phyloP scores from a whole-genome alignment of 164 flowering plant species.

The Vitis vinifera region ASM3070453v1 NC_081823.1:27111501-27112000 shows the following conservation, averaged over 20 bases:
- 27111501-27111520: too few relatives aligned
- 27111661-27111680: background rate
- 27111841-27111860: slow-evolving; percentile 47
- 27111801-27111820: slow-evolving; percentile 41
- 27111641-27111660: slow-evolving; percentile 1
- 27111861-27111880: slow-evolving; percentile 35
- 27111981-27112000: background rate
- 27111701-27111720: background rate
- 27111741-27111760: background rate
- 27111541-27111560: background rate
- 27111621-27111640: background rate
- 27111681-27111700: slow-evolving; percentile 14
- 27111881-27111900: slow-evolving; percentile 43
- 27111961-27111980: background rate
- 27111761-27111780: background rate
- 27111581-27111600: slow-evolving; percentile 22
- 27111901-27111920: slow-evolving; percentile 49
- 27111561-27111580: slow-evolving; percentile 17
- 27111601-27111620: slow-evolving; percentile 4
- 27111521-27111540: too few relatives aligned
- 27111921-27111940: background rate
- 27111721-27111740: background rate
- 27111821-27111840: slow-evolving; percentile 40
- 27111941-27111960: background rate
- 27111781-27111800: background rate